Base-by-base conservation (phyloP, 2,329 filamentous ascomycete species). In the Chaetomiaceae sp. region DNA sequence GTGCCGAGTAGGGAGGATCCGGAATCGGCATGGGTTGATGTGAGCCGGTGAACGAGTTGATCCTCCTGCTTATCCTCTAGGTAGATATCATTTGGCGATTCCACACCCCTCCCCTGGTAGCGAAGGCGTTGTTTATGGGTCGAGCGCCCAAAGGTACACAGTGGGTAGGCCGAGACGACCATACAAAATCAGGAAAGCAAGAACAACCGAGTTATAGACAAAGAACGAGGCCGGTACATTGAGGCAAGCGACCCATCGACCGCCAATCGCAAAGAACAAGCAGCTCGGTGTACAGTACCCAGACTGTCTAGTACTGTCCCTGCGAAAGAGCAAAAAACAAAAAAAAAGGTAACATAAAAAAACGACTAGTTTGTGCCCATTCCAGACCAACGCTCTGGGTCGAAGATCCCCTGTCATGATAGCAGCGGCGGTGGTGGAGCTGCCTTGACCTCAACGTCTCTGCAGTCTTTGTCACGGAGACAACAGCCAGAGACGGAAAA, bases 11-110 rank as follows among this genome's bases (percentile, higher is more conserved):
- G 56, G 38, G 45, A 50, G 41, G 27, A 23, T 41, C 54, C 44
- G 46, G 52, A 57, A 48, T 56, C 46, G 46, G 57, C 58, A 59
- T 61, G 58, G 58, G 52, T 53, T 47, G 36, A 32, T 27, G 50
- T 48, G 44, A 51, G 54, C 48, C 45, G 54, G 34, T 34, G 25
- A n/a, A 32, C 33, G 44, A 20, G 49, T 44, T 34, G 43, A 45
- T 48, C 49, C 23, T 46, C 38, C n/a, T 48, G 44, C 41, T 44
- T 34, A 3, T 48, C 27, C 54, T 20, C 23, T 36, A 4, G 27
- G 29, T 52, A 16, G n/a, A n/a, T n/a, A n/a, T n/a, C n/a, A n/a
- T n/a, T n/a, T n/a, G n/a, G n/a, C n/a, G n/a, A 30, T 37, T 21
- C 36, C 51, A 48, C 47, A 38, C 53, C 51, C 27, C 47, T 30